These are phyloP conservation scores for Bretziella fagacearum DNA, from an alignment of 2,329 filamentous ascomycete genomes.

Conservation along the genomic window DNA sequence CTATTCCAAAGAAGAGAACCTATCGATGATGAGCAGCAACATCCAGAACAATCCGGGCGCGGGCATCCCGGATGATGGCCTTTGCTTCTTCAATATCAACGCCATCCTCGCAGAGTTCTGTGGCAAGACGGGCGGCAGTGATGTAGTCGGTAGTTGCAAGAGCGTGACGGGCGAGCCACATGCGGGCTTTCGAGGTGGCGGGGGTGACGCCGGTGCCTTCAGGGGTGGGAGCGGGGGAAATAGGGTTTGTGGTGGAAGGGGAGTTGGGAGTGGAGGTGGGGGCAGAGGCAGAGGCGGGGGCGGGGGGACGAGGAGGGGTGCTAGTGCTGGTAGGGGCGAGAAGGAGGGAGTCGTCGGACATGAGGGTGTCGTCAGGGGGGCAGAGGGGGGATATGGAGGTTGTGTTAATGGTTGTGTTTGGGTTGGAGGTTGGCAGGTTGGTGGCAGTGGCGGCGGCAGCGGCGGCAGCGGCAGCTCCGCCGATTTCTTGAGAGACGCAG, in stretches of 20 bases:
- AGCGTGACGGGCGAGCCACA: constrained; percentile 81
- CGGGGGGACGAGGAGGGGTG: neutral
- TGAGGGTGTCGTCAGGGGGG: constrained; percentile 9
- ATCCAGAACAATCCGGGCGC: constrained; percentile 34
- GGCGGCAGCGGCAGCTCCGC: constrained; percentile 32
- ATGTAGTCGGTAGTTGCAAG: constrained; percentile 59
- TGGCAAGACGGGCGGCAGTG: constrained; percentile 63
- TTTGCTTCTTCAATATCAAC: constrained; percentile 96
- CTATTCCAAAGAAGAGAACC: no score
- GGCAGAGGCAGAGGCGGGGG: neutral
- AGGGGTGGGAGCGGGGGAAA: neutral
- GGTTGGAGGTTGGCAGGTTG: neutral
- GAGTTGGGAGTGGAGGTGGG: neutral
- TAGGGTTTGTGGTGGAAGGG: neutral
- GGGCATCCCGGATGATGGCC: constrained; percentile 71
- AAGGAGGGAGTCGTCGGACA: constrained; percentile 19
- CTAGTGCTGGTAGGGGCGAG: constrained; percentile 1
- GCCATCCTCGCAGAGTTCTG: constrained; percentile 87
- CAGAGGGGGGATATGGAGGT: neutral
- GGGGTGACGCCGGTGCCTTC: constrained; percentile 70
- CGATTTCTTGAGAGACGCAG: constrained; percentile 81
- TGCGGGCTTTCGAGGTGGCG: constrained; percentile 76
- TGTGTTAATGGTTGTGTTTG: no score
- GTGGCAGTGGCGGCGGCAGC: constrained; percentile 16
- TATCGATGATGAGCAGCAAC: no score